A percentile compares a stretch with the other conserved stretches of the same genome.
These are phyloP conservation scores for Cyberlindnera maritima DNA, from an alignment of 805 yeast species.

Conservation along the genomic window DNA sequence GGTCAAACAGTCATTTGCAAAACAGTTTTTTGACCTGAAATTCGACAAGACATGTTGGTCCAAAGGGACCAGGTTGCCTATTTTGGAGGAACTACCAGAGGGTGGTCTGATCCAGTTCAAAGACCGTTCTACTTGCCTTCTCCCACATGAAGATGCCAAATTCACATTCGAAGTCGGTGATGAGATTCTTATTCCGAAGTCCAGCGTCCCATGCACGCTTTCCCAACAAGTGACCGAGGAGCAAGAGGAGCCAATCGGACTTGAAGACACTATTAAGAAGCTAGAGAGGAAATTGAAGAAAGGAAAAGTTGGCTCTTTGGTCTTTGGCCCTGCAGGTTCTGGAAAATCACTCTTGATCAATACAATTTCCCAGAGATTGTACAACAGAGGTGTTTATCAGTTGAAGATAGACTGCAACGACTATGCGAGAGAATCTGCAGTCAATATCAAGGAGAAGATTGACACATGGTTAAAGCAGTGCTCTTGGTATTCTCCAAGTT, in stretches of 20 bases:
- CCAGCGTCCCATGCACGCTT: constrained; percentile 18
- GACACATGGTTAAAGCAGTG: constrained; percentile 46
- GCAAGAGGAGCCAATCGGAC: constrained; percentile 48
- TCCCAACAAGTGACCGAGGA: neutral
- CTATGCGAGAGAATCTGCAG: constrained; percentile 52
- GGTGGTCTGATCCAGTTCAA: constrained; percentile 62
- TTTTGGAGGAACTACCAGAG: constrained; percentile 45
- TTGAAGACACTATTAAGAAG: constrained; percentile 42
- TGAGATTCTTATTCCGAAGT: constrained; percentile 32
- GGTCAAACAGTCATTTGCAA: constrained; percentile 23
- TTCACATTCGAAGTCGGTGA: constrained; percentile 48
- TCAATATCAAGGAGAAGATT: constrained; percentile 42
- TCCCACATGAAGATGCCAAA: constrained; percentile 34
- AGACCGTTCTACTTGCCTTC: constrained; percentile 38
- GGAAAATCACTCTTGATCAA: constrained; percentile 68
- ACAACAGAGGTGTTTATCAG: constrained; percentile 40
- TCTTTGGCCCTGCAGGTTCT: constrained; percentile 76
- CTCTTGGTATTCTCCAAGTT: constrained; percentile 76
- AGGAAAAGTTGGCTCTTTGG: constrained; percentile 52
- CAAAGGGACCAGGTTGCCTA: constrained; percentile 50
- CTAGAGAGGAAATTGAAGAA: constrained; percentile 40
- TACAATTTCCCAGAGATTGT: constrained; percentile 38
- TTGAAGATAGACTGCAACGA: constrained; percentile 54
- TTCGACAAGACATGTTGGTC: constrained; percentile 41
- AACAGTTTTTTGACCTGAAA: constrained; percentile 18